Conservation (phyloP, 2,329 filamentous ascomycete genomes). For the Ophiostoma australiae region DNA sequence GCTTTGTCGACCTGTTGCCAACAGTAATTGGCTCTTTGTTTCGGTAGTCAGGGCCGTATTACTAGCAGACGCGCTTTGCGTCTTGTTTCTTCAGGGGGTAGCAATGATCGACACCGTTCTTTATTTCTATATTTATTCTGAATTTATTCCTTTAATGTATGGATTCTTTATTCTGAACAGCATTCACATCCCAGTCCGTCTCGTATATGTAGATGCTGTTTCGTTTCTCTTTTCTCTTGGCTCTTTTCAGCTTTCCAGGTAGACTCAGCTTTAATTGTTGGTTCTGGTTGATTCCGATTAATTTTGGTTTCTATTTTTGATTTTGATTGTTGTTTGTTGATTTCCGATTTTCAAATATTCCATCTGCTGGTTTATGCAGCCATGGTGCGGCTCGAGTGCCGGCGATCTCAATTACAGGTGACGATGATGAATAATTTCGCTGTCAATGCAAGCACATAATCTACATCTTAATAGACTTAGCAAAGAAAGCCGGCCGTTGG, state of each 20-base stretch:
- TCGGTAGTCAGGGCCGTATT: not conserved
- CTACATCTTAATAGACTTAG: not conserved
- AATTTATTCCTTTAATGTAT: too few relatives aligned
- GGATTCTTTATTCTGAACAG: not conserved
- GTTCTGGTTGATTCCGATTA: not conserved
- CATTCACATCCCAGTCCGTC: not conserved
- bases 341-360: too few relatives aligned
- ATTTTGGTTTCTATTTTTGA: not conserved
- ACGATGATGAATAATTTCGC: not conserved
- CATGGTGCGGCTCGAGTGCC: not conserved
- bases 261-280: not conserved
- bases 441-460: not conserved
- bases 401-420: not conserved
- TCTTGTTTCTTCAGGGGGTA: not conserved
- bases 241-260: not conserved
- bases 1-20: too few relatives aligned
- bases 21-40: not conserved
- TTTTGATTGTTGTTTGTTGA: too few relatives aligned
- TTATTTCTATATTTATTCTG: not conserved
- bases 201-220: constrained; percentile 7
- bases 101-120: constrained; percentile 2
- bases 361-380: not conserved
- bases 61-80: constrained; percentile 4
- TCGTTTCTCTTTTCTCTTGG: constrained; percentile 7
- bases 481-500: not conserved